Base-by-base conservation (phyloP, 83 land plant genomes). In the Picea abies region DNA sequence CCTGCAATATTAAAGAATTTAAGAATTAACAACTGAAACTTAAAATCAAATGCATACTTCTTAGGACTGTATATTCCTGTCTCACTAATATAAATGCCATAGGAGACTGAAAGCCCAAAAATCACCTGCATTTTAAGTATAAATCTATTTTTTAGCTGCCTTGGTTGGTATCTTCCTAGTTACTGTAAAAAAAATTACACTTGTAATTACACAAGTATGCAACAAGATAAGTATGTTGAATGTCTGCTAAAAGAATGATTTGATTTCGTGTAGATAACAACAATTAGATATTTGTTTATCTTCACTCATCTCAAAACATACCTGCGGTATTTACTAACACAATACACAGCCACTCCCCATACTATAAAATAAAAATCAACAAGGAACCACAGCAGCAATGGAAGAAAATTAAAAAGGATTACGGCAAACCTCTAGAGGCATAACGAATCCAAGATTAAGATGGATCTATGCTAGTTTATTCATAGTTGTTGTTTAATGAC, bases 1-100 rank as follows among this genome's bases (percentile, higher is more conserved):
- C 83, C 90, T 88, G 26, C 26, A 83, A 63, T 67, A 78, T 26
- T 19, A 78, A 78, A 78, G 49, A 72, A 20, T 39, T 72, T 41
- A 69, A 22, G 44, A 72, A 44, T 72, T 72, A 72, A 72, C 20
- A 69, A 25, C 76, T 72, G 23, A 72, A 44, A 44, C 56, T 72
- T 19, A 6, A 72, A 44, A 72, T 25, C 49, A 9, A 22, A 72
- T 72, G 49, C 49, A 72, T 44, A 49, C n/a, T 41, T 39, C 20
- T 14, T 72, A 16, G 41, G 56, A 44, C n/a, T 12, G 12, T 4
- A 44, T 4, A 72, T 44, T 72, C 37, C 56, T 72, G 14, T 11
- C 25, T 49, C 73, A 35, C 39, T 69, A 35, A 69, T 32, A 68
- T 68, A 69, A 5, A 11, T 69, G 73, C 39, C 73, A 69, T 35